Percentiles rank a stretch among this genome's conserved stretches.
phyloP scores from a whole-genome alignment of 805 yeast species.

The Wickerhamomyces ciferrii region DNA sequence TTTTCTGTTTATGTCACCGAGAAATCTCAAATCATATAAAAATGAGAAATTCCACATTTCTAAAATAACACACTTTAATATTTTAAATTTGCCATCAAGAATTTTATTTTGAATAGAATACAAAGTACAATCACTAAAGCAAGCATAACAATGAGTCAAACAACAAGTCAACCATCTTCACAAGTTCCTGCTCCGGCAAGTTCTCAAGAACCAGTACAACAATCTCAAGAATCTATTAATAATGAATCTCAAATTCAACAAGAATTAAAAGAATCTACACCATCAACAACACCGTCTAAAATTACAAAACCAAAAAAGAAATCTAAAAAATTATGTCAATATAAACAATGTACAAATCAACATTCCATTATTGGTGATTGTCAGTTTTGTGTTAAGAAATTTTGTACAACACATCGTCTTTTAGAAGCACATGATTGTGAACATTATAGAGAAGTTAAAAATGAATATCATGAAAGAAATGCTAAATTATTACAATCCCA shows the following conservation, averaged over 20 bases:
- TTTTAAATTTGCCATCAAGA: too few relatives aligned
- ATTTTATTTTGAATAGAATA: too few relatives aligned
- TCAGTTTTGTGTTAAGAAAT: constrained; percentile 55
- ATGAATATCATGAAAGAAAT: constrained; percentile 55
- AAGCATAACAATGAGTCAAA: too few relatives aligned
- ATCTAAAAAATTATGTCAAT: constrained; percentile 23
- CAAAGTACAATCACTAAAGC: too few relatives aligned
- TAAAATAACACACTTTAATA: too few relatives aligned
- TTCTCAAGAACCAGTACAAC: too few relatives aligned
- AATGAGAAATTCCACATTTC: too few relatives aligned
- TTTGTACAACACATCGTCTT: constrained; percentile 60
- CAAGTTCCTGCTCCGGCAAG: too few relatives aligned
- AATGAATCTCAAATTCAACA: not conserved
- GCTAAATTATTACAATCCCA: constrained; percentile 58
- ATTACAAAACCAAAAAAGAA: constrained; percentile 20
- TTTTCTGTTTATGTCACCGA: not conserved
- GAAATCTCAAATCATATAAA: too few relatives aligned
- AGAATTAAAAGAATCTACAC: not conserved
- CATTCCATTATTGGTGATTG: constrained; percentile 56
- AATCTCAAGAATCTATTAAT: not conserved
- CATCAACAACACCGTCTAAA: constrained; percentile 3
- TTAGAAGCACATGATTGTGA: constrained; percentile 57
- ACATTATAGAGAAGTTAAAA: constrained; percentile 56
- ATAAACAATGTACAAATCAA: constrained; percentile 20
- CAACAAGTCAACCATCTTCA: too few relatives aligned